Evolutionary conservation across 1,284 basidiomycete genomes (phyloP).

Genomic region (Ceratobasidium sp.): DNA sequence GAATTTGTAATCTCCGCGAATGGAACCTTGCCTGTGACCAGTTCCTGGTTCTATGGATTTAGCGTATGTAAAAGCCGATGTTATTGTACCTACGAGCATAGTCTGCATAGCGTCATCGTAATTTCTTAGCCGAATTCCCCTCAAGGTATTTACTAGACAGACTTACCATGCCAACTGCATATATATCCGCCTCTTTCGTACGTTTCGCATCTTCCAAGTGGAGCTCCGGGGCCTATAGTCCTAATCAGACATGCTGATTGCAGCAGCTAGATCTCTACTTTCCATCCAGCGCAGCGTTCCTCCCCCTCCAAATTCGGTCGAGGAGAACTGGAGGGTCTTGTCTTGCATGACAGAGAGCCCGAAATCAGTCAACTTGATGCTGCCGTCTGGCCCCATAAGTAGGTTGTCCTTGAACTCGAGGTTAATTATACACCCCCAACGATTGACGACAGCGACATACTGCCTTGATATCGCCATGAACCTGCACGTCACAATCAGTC

Average conservation of each 20-base stretch:
- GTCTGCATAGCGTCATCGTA: conserved; percentile 3
- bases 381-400: background rate
- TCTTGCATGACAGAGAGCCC: background rate
- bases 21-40: background rate
- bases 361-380: background rate
- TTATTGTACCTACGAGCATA: background rate
- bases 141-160: background rate
- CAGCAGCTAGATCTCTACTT: background rate
- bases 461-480: conserved; percentile 12
- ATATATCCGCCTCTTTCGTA: background rate
- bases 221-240: background rate
- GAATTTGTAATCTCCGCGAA: background rate
- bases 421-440: no score
- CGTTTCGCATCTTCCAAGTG: background rate
- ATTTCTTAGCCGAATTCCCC: background rate
- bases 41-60: no score
- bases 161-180: conserved; percentile 22
- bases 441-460: background rate
- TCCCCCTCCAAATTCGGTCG: background rate
- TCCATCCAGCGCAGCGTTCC: conserved; percentile 2
- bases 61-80: no score
- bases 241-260: no score
- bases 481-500: background rate
- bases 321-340: background rate
- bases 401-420: background rate